These are phyloP conservation scores for Niebla homalea DNA, from an alignment of 495 filamentous ascomycete species.

Conservation along the genomic window DNA sequence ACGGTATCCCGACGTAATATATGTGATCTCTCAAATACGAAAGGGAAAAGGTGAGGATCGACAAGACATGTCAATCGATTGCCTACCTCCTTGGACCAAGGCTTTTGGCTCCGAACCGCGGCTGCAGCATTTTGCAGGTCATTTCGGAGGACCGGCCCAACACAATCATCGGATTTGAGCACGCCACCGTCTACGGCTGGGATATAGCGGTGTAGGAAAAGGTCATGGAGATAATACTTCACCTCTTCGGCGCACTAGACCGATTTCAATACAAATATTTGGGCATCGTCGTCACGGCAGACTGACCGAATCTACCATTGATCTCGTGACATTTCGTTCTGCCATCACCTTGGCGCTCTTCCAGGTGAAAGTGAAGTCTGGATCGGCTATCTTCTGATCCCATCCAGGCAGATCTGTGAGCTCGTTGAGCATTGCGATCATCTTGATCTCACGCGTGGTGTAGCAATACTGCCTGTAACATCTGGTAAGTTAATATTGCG, in stretches of 20 bases:
- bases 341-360: conserved; percentile 5
- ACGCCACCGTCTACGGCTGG: conserved; percentile 16
- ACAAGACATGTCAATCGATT: conserved; percentile 24
- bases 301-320: conserved; percentile 11
- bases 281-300: neutral
- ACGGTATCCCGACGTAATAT: conserved; percentile 20
- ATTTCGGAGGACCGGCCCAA: conserved; percentile 19
- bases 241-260: conserved; percentile 20
- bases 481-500: neutral
- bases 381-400: conserved; percentile 20
- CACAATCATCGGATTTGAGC: conserved; percentile 19
- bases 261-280: neutral
- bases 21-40: conserved; percentile 29
- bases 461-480: conserved; percentile 20
- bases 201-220: conserved; percentile 5
- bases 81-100: conserved; percentile 15
- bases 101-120: conserved; percentile 12
- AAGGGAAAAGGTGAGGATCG: conserved; percentile 31
- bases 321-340: neutral
- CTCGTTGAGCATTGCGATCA: conserved; percentile 22
- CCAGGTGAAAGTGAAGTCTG: conserved; percentile 5
- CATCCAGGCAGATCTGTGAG: conserved; percentile 25
- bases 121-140: conserved; percentile 20
- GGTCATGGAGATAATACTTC: conserved; percentile 16
- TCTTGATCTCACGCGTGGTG: conserved; percentile 28